Evolutionary conservation across 306 rosid genomes (phyloP).

Genomic region (Prunus padus): DNA sequence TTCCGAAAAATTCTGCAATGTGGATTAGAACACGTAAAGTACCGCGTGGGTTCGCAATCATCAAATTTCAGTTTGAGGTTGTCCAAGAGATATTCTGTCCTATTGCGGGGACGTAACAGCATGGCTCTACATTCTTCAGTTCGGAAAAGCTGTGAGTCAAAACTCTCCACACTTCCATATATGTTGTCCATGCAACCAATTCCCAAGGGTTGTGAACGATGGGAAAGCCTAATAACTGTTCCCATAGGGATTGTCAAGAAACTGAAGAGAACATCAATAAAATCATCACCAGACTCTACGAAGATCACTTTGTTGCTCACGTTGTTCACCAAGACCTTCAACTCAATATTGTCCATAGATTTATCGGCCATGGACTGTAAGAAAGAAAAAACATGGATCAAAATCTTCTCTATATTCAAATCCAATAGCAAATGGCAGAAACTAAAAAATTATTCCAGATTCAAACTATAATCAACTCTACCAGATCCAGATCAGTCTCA

Average conservation of each 20-base stretch:
- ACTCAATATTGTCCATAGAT: background rate
- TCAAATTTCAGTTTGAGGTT: constrained; percentile 1
- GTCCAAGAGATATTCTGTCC: background rate
- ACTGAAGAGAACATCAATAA: constrained; percentile 18
- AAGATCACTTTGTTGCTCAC: background rate
- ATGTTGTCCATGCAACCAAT: constrained; percentile 13
- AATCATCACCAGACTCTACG: background rate
- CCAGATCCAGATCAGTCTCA: no score
- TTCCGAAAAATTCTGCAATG: no score
- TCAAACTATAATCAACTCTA: no score
- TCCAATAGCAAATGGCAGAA: no score
- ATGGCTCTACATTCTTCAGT: background rate
- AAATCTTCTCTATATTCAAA: no score
- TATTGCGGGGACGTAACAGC: constrained; percentile 1
- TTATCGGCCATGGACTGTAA: no score
- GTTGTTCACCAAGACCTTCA: constrained; percentile 13
- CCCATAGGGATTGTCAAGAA: constrained; percentile 17
- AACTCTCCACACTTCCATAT: constrained; percentile 5
- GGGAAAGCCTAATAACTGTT: background rate
- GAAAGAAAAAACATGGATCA: no score
- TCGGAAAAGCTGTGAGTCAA: background rate
- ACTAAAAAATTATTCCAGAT: no score
- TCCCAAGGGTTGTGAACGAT: background rate
- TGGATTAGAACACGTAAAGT: background rate
- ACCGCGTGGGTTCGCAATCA: no score